These are phyloP conservation scores for Rhizophagus clarus DNA, from an alignment of 192 early-diverging fungal species.

Conservation along the genomic window DNA sequence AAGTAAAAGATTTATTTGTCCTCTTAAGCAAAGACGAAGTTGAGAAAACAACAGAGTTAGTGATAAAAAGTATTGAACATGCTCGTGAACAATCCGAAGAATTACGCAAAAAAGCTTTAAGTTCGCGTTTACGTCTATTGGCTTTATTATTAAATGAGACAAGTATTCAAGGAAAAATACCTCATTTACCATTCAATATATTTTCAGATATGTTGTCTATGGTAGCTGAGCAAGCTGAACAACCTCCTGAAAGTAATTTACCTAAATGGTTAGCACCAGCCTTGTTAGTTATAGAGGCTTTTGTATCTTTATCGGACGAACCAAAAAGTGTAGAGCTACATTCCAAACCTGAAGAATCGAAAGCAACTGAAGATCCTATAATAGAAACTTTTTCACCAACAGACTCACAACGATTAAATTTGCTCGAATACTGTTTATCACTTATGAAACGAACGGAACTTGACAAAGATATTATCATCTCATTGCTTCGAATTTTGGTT, in stretches of 20 bases:
- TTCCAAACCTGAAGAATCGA: constrained; percentile 36
- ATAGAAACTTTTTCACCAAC: constrained; percentile 25
- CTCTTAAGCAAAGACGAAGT: constrained; percentile 56
- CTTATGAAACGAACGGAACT: constrained; percentile 44
- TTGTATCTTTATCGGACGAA: constrained; percentile 67
- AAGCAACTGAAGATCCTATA: constrained; percentile 51
- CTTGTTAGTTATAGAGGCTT: constrained; percentile 66
- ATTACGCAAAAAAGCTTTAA: constrained; percentile 36
- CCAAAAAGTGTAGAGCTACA: constrained; percentile 44
- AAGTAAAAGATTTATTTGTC: constrained; percentile 65
- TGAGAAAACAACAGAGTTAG: constrained; percentile 31
- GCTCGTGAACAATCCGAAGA: constrained; percentile 2
- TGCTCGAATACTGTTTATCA: constrained; percentile 44
- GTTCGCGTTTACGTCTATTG: constrained; percentile 57
- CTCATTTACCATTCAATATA: constrained; percentile 33
- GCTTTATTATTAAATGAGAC: constrained; percentile 63
- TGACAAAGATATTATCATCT: constrained; percentile 57
- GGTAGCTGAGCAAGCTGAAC: constrained; percentile 32
- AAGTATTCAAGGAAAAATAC: constrained; percentile 50
- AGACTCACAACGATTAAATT: constrained; percentile 33
- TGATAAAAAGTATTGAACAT: constrained; percentile 39
- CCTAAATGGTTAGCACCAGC: constrained; percentile 59
- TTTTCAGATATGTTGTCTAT: constrained; percentile 31
- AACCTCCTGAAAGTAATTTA: constrained; percentile 25
- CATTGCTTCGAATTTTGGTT: constrained; percentile 77